Percentiles rank a stretch among this genome's conserved stretches.
phyloP scores from a whole-genome alignment of 2,329 filamentous ascomycete genomes.

The Fusarium coffeatum region DNA sequence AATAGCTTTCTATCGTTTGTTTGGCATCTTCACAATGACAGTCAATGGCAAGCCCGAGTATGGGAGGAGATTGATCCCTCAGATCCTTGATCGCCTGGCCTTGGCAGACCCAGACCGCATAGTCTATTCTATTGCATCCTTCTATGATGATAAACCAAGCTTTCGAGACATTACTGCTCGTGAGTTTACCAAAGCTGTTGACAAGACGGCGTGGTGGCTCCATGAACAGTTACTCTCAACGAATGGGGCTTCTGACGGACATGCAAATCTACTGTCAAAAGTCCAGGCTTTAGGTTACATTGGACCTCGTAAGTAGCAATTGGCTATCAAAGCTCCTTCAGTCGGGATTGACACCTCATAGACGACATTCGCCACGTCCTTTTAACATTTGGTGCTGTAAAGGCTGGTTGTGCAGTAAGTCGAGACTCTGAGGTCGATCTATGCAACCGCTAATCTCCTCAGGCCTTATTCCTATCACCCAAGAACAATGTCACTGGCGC shows the following conservation, averaged over 20 bases:
- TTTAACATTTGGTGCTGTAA: conserved; percentile 49
- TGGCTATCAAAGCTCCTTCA: not conserved
- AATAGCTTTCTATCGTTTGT: not conserved
- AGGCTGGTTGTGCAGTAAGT: conserved; percentile 50
- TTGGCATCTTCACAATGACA: not conserved
- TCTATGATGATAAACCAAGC: conserved; percentile 16
- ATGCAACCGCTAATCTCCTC: accelerated
- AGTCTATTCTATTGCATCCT: conserved; percentile 43
- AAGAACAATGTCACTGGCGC: conserved; percentile 51
- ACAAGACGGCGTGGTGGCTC: conserved; percentile 50
- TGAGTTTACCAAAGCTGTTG: conserved; percentile 43
- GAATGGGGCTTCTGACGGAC: not conserved
- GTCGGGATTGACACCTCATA: not conserved
- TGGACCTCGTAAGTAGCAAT: conserved; percentile 48
- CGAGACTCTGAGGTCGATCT: accelerated
- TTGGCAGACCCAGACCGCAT: conserved; percentile 35
- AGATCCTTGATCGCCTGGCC: conserved; percentile 1
- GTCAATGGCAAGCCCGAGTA: not conserved
- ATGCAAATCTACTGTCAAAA: not conserved
- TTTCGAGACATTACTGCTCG: conserved; percentile 44
- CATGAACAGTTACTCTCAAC: not conserved
- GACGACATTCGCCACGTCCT: conserved; percentile 49
- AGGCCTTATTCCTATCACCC: conserved; percentile 51
- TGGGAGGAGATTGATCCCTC: conserved; percentile 1
- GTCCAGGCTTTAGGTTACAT: conserved; percentile 48